Conservation (phyloP, 805 yeast species). For the Candida germanica region DNA sequence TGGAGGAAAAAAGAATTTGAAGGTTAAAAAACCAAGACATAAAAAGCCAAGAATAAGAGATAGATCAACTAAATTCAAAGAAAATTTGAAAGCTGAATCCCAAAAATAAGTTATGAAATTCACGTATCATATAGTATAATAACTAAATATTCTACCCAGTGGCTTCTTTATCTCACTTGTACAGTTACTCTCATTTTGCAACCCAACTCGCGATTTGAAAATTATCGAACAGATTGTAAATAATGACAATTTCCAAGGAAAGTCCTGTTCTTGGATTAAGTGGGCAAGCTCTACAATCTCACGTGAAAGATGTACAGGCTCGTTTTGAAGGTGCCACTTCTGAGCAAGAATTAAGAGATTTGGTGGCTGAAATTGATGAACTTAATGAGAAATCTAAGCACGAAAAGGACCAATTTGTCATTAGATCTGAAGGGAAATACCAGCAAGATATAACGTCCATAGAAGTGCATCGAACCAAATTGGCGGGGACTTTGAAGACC, state of each 20-base stretch:
- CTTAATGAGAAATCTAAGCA: slow-evolving; percentile 22
- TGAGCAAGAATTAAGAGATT: slow-evolving; percentile 25
- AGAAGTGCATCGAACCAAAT: slow-evolving; percentile 60
- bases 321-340: slow-evolving; percentile 18
- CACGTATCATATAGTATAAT: slow-evolving; percentile 7
- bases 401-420: slow-evolving; percentile 23
- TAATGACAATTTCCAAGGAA: slow-evolving; percentile 2
- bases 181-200: too few species aligned
- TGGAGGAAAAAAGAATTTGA: slow-evolving; percentile 50
- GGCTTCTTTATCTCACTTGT: too few species aligned
- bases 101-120: not conserved
- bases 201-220: not conserved
- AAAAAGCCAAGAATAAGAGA: slow-evolving; percentile 61
- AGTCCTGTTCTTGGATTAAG: too few species aligned
- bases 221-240: too few species aligned
- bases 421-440: slow-evolving; percentile 25
- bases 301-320: too few species aligned
- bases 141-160: too few species aligned
- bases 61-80: slow-evolving; percentile 50
- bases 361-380: slow-evolving; percentile 27
- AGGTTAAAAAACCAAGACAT: slow-evolving; percentile 26
- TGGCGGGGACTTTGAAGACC: slow-evolving; percentile 56
- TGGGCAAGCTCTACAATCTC: too few species aligned
- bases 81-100: slow-evolving; percentile 15
- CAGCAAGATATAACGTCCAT: slow-evolving; percentile 42